Evolutionary conservation across 495 filamentous ascomycete species (phyloP).

Genomic region (Neurospora sp.): DNA sequence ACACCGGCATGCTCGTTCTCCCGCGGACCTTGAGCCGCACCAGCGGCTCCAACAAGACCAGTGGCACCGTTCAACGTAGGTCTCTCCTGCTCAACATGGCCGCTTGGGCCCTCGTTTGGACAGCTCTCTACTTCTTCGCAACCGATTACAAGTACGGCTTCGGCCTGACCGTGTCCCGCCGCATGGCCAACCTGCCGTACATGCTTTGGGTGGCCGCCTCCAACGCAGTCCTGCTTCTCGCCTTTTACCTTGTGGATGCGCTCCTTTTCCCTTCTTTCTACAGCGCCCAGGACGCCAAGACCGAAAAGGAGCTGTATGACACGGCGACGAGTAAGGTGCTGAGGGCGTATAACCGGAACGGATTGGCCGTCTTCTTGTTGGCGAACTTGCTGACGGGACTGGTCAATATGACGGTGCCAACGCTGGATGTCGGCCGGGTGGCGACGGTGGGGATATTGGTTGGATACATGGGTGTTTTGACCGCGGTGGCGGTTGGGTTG

Average conservation of each 20-base stretch:
- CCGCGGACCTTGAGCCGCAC: conserved; percentile 43
- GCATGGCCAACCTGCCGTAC: conserved; percentile 90
- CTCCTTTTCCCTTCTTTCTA: conserved; percentile 65
- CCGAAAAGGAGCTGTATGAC: conserved; percentile 49
- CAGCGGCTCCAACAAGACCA: conserved; percentile 19
- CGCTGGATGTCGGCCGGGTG: conserved; percentile 53
- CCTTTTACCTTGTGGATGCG: conserved; percentile 68
- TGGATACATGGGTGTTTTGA: conserved; percentile 57
- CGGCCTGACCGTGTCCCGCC: conserved; percentile 67
- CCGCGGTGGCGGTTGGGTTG: conserved; percentile 57
- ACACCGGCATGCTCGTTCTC: conserved; percentile 66
- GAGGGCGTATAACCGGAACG: conserved; percentile 78
- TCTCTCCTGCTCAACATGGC: conserved; percentile 50
- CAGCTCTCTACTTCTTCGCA: conserved; percentile 50
- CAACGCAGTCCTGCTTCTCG: conserved; percentile 68
- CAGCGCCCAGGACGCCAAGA: conserved; percentile 36
- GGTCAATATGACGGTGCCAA: conserved; percentile 78
- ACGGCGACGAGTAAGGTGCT: conserved; percentile 68
- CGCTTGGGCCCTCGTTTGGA: conserved; percentile 56
- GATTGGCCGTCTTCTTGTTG: conserved; percentile 73
- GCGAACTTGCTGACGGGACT: conserved; percentile 84
- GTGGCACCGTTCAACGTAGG: conserved; percentile 28
- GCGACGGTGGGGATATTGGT: conserved; percentile 64
- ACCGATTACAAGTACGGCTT: conserved; percentile 60
- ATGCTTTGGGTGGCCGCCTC: conserved; percentile 83